Base-by-base conservation (phyloP, 2,329 filamentous ascomycete genomes). In the Colletotrichum sp. region DNA sequence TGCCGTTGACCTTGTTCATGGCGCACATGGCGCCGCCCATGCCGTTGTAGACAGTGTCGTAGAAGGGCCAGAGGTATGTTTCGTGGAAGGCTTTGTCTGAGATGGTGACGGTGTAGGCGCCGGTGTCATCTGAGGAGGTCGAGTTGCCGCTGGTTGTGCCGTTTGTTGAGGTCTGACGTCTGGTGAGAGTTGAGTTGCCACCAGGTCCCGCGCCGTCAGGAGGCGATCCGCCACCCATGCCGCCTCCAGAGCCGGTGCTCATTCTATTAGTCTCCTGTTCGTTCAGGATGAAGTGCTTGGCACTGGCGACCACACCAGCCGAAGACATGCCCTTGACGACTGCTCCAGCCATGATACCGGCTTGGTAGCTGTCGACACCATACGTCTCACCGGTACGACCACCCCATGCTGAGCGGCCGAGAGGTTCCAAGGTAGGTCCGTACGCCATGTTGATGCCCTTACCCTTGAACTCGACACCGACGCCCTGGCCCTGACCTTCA, bases 121-220 rank as follows among this genome's bases (percentile, higher is more conserved):
- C 60, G 8, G 69, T 57, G 28, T 19, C 30, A 68, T 93, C 93
- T 15, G 88, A 85, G 7, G 88, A 90, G 8, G 89, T 80, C 1
- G 88, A 78, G 78, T 93, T 90, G 30, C 32, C 67, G 8, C 89
- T 87, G 60, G 92, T 88, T 13, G 79, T 81, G 3, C 16, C 25
- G 80, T 97, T 96, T 71, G 92, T 92, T 8, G 92, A 95, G 34
- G 96, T 87, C 82, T 95, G 94, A 30, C 94, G 90, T 2, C 27
- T 28, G 2, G 44, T 57, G 16, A 71, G 9, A 0, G 60, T 71
- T 7, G 22, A 25, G 60, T 71, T 67, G 2, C 39, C 32, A 2
- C 32, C 32, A 1, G 22, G n/a, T 4, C 63, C 63, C 0, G 34
- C 61, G 22, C 32, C 69, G 1, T n/a, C 12, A 4, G 57, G 68